A percentile compares a stretch with the other conserved stretches of the same genome.
Evolutionary conservation across 2,329 filamentous ascomycete genomes (phyloP).

Genomic region (Hypoxylon sp.): DNA sequence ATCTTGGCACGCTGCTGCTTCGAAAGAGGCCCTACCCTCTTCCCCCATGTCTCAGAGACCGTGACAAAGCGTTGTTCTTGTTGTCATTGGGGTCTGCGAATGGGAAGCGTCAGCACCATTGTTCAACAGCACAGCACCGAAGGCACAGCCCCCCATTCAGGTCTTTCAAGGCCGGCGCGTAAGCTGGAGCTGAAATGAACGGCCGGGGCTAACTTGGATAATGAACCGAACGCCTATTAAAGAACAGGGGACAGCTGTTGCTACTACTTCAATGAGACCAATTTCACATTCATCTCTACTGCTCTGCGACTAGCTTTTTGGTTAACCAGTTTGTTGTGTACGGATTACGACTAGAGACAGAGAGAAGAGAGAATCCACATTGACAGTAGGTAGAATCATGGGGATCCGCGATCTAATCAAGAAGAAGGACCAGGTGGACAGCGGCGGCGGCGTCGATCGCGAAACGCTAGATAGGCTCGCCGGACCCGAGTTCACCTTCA

Average conservation of each 20-base stretch:
- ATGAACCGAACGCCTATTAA: slow-evolving; percentile 35
- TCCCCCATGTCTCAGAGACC: slow-evolving; percentile 23
- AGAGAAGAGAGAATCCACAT: not conserved
- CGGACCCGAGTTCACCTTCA: slow-evolving; percentile 81
- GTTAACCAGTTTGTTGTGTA: not conserved
- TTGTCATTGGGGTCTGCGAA: slow-evolving; percentile 20
- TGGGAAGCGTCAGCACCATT: slow-evolving; percentile 3
- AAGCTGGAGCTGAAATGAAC: slow-evolving; percentile 38
- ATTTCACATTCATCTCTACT: slow-evolving; percentile 16
- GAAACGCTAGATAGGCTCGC: slow-evolving; percentile 55
- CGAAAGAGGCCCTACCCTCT: slow-evolving; percentile 18
- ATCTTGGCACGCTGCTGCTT: slow-evolving; percentile 16
- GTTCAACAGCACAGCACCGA: slow-evolving; percentile 12
- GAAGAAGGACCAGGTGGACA: slow-evolving; percentile 64
- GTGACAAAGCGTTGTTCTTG: slow-evolving; percentile 33
- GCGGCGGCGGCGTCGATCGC: slow-evolving; percentile 52
- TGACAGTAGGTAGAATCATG: slow-evolving; percentile 52
- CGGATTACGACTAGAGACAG: not conserved
- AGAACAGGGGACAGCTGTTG: slow-evolving; percentile 25
- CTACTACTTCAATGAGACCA: slow-evolving; percentile 10
- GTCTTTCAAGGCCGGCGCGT: slow-evolving; percentile 35
- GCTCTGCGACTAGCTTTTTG: not conserved
- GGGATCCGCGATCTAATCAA: slow-evolving; percentile 66
- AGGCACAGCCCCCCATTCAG: slow-evolving; percentile 27
- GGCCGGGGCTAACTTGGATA: slow-evolving; percentile 25